Evolutionary conservation across 495 filamentous ascomycete genomes (phyloP), one percentile per base, ranked within the genome.

Genomic region (Neurospora sp.): DNA sequence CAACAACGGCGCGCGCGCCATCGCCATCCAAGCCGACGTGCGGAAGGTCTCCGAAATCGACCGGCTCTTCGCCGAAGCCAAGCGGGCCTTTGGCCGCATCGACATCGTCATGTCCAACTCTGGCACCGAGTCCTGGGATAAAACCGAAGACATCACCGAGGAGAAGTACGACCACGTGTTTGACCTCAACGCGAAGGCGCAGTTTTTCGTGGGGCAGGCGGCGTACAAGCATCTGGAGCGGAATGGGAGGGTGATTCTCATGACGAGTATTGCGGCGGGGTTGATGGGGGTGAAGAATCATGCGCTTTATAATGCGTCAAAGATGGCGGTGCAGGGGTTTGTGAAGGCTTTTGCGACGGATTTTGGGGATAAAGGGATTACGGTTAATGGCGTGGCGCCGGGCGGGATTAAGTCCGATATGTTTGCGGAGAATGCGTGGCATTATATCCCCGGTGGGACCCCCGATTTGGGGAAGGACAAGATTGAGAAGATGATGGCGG

Each of bases 191-290:
- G 89, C 89, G 5, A 86, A 91, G 8, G 92, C 89, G 0, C 92
- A 95, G 82, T 94, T 94, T 86, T 93, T 94, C 83, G 92, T 95
- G 72, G 92, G 90, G 41, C 91, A 92, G 82, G 87, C 92, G 39
- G 92, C 90, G 71, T 89, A 89, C 83, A 89, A 91, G 81, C 80
- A 93, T 80, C 85, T 93, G 46, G 85, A 89, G 80, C 81, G 85
- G 6, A 88, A 90, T 71, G 92, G 92, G 41, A 86, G 92, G 12
- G 82, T 94, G 41, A 90, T 92, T 76, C 82, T 92, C 42, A 88
- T 88, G 84, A 84, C 82, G 71, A 84, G 81, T 75, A 88, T 89
- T 72, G 84, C 86, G 0, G 88, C 87, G 14, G 81, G 82, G 37
- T 77, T 86, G 70, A 80, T 82, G 74, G 90, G 90, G 42, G 89